Evolutionary conservation across 768 basidiomycete genomes (phyloP), one percentile per base, ranked within the genome.

Genomic region (Gloeophyllum trabeum): DNA sequence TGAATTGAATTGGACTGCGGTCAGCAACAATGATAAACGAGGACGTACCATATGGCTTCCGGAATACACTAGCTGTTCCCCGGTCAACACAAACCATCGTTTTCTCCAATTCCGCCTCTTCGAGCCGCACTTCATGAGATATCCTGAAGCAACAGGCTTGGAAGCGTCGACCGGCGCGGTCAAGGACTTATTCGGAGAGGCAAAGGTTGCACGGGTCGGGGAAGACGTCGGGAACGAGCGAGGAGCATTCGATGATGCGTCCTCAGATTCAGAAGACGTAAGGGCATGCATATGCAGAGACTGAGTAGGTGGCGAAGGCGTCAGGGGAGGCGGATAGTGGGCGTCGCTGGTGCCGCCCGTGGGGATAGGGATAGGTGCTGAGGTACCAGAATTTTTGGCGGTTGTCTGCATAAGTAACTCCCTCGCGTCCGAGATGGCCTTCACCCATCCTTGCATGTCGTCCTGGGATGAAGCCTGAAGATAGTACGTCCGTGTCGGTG

Each of bases 81-180:
- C 79, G 28, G 81, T 90, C n/a, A 99, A 66, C 26, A 88, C 80
- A 53, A 99, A 98, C 94, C 93, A 98, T 22, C 96, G 67, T 62
- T 99, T 98, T 43, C 91, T 74, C 96, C 96, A 99, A 50, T 79
- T 88, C 52, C 86, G 82, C 54, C 94, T 76, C 51, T 93, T 90
- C 35, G 82, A 81, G 21, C 90, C 92, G 59, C 90, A 92, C 56
- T 98, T 98, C 86, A 93, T 91, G 47, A 99, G 67, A 60, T 98
- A 99, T 2, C 92, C 91, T 16, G 79, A 78, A 3, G 94, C 57
- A 28, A 99, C 81, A 28, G 80, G 67, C 64, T 92, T 93, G n/a
- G 75, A 66, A 16, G 73, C 71, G 49, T 88, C 86, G 30, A 70
- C 70, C 39, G 58, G 24, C 5, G 49, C 34, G 4, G 59, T 57